Base-by-base conservation (phyloP, 495 filamentous ascomycete species). In the Aspergillus kassunensis region DNA sequence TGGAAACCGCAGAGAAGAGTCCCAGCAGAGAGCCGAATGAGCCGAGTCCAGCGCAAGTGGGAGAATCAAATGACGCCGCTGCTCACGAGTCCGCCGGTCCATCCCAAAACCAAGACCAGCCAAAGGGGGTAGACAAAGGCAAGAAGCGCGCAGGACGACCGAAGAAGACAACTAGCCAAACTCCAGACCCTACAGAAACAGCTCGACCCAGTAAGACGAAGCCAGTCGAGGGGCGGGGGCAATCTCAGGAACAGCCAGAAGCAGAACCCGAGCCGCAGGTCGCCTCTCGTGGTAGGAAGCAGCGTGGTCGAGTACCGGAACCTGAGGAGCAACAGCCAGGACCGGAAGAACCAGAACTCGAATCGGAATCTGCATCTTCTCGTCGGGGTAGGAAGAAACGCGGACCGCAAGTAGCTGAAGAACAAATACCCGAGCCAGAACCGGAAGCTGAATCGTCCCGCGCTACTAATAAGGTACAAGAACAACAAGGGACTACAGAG, bases 111-210 rank as follows among this genome's bases (percentile, higher is more conserved):
- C 5, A 53, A 7, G 43, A 44, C 3, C 5, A 30, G 9, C 11
- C 30, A 24, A 47, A 27, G n/a, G 27, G 33, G 25, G 31, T 42
- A 2, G 37, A 53, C 3, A 35, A 46, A 19, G 47, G 30, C 23
- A 49, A 48, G 48, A 58, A 55, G 19, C 58, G 54, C 19, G 58
- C 44, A 48, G 54, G 55, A 19, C 54, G 54, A 20, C 54, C 58
- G 6, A 33, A 19, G 44, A 57, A 47, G 46, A 46, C 50, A 24
- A 30, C 35, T 4, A 29, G 30, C 9, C 21, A 11, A 9, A 15
- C 50, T 37, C 45, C 40, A 10, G 16, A 15, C 11, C 19, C 33
- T 11, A 1, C 18, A 25, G 37, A 49, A 27, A 24, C 31, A 35
- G 11, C 5, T 6, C 5, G 27, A 10, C n/a, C 18, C 20, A 13